Conservation (phyloP, 176 grass and related monocot genomes). For the Hsuehochloa calcarea region DNA sequence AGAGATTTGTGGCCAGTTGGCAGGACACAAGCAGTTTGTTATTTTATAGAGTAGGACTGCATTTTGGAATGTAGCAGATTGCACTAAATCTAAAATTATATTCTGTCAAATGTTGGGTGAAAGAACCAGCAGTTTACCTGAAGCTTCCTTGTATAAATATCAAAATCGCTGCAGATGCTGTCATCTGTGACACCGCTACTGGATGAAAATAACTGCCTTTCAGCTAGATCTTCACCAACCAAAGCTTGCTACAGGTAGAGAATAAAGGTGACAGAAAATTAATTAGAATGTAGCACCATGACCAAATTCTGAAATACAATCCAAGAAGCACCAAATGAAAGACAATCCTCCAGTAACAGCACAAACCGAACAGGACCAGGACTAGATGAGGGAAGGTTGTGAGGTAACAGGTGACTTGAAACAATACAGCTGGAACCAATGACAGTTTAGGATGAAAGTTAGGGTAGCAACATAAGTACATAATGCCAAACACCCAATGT, state of each 20-base stretch:
- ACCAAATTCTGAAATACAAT: constrained; percentile 26
- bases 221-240: constrained; percentile 92
- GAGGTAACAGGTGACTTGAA: constrained; percentile 9
- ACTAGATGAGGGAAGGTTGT: background rate
- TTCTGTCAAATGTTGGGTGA: background rate
- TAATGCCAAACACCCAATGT: background rate
- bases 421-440: background rate
- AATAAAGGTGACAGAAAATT: constrained; percentile 33
- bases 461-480: background rate
- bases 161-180: constrained; percentile 67
- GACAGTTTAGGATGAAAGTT: background rate
- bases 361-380: background rate
- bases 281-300: constrained; percentile 3
- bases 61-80: background rate
- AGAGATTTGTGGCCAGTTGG: background rate
- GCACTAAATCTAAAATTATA: background rate
- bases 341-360: background rate
- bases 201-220: constrained; percentile 82
- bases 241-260: constrained; percentile 80
- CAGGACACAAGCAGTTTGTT: background rate
- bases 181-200: constrained; percentile 56
- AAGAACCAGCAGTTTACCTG: constrained; percentile 51
- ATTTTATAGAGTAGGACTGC: background rate
- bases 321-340: background rate
- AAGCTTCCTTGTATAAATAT: constrained; percentile 84